A percentile compares a stretch with the other conserved stretches of the same genome.
Evolutionary conservation across 345 rosid species (phyloP).

Genomic region (Sapria himalayana): DNA sequence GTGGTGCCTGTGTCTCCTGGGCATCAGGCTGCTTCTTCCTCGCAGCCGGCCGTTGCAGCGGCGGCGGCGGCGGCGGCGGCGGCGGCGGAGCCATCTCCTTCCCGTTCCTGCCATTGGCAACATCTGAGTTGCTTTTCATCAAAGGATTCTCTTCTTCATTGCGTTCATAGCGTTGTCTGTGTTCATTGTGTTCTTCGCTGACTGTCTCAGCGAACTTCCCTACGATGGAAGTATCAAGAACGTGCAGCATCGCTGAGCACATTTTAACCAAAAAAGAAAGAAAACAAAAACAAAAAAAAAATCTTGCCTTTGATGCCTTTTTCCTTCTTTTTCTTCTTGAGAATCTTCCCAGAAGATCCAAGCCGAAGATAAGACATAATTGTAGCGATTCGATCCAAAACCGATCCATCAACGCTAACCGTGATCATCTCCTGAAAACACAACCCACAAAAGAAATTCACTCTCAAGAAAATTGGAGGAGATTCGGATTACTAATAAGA

Average conservation of each 20-base stretch:
- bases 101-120: slow-evolving; percentile 19
- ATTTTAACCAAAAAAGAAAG: too few species aligned
- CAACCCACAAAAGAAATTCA: slow-evolving; percentile 7
- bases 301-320: slow-evolving; percentile 69
- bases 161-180: too few species aligned
- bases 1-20: slow-evolving; percentile 33
- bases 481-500: too few species aligned
- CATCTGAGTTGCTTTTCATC: slow-evolving; percentile 22
- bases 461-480: too few species aligned
- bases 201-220: slow-evolving; percentile 48
- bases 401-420: slow-evolving; percentile 84
- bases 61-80: slow-evolving; percentile 79
- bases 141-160: slow-evolving; percentile 40
- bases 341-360: slow-evolving; percentile 96
- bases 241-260: too few species aligned
- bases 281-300: slow-evolving; percentile 3
- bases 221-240: slow-evolving; percentile 14
- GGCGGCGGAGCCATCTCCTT: slow-evolving; percentile 32
- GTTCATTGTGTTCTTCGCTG: too few species aligned
- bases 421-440: slow-evolving; percentile 90
- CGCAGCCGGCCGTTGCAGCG: slow-evolving; percentile 60
- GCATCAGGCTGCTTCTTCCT: slow-evolving; percentile 25
- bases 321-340: slow-evolving; percentile 97
- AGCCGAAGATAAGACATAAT: slow-evolving; percentile 96
- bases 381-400: slow-evolving; percentile 87